Evolutionary conservation across 805 yeast genomes (phyloP), one percentile per base, ranked within the genome.

Genomic region (Candida boleticola): DNA sequence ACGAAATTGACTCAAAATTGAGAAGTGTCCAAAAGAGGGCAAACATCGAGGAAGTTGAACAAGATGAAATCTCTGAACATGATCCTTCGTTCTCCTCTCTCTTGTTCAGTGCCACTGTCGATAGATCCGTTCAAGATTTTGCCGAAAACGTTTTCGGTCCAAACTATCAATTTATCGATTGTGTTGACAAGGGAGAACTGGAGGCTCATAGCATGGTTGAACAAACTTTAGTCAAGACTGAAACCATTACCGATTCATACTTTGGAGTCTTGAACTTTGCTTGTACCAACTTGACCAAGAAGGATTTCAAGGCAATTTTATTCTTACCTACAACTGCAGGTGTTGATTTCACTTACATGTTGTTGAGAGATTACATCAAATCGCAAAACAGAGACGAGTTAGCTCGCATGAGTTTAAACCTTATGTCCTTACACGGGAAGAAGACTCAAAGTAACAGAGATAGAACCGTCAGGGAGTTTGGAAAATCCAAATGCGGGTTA

Each of bases 31-130:
- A 66, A 41, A n/a, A n/a, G n/a, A n/a, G n/a, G n/a, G n/a, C n/a
- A n/a, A 11, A 11, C 7, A 11, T 7, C 7, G 41, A 46, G 4
- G 47, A 49, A 7, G 41, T 36, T 41, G 41, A 44, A 32, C 37
- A 47, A 52, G 47, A 51, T 5, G 58, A 61, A 2, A 10, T n/a
- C 29, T 10, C 20, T 13, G 29, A 22, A 5, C 4, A 21, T 23
- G 48, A 56, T 5, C 60, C 64, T 26, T 23, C 27, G 10, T 72
- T 81, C 50, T 86, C 84, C 53, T 80, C 89, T 21, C 69, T 88
- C 51, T 70, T 90, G 53, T 90, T 87, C 59, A 86, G 96, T 52
- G 98, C 98, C 17, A 90, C 98, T 21, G 78, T 89, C 50, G 89
- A 84, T 57, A 68, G 76, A 26, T 73, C 75, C 33, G 93, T 89